Percentiles rank a stretch among this genome's conserved stretches.
Conservation (phyloP, 345 rosid species). For the Physaria fendleri region DNA sequence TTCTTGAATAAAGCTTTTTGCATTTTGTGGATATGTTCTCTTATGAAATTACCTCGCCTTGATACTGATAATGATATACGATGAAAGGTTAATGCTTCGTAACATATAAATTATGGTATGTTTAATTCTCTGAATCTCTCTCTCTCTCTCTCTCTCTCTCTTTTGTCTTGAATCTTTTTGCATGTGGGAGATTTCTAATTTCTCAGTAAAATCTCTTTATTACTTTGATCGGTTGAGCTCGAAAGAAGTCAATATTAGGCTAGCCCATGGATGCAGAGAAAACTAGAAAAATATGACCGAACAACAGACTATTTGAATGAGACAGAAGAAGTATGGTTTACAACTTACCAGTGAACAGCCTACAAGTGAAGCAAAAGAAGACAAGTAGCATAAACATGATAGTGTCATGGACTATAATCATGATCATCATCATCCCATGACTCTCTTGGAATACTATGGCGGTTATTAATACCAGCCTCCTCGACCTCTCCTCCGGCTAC, state of each 20-base stretch:
- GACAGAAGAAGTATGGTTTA: background rate
- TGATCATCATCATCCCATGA: conserved; percentile 18
- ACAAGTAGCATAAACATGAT: background rate
- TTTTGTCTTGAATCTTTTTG: background rate
- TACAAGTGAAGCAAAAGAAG: background rate
- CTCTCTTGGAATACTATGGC: conserved; percentile 29
- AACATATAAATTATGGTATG: too few relatives aligned
- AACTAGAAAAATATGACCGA: too few relatives aligned
- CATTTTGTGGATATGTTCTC: conserved; percentile 25
- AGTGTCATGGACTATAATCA: too few relatives aligned
- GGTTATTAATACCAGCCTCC: conserved; percentile 21
- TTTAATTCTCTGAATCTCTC: too few relatives aligned
- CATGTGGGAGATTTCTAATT: background rate
- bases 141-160: background rate
- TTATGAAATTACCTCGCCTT: background rate
- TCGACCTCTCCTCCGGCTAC: conserved; percentile 8
- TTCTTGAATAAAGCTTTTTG: conserved; percentile 10
- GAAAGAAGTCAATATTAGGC: too few relatives aligned
- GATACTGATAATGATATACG: background rate
- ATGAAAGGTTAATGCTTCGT: background rate
- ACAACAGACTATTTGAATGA: too few relatives aligned
- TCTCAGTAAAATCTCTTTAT: background rate
- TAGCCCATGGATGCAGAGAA: too few relatives aligned
- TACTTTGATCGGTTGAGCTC: too few relatives aligned
- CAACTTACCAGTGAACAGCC: too few relatives aligned